phyloP scores from a whole-genome alignment of 805 yeast genomes.

The Myxozyma kluyveri region DNA sequence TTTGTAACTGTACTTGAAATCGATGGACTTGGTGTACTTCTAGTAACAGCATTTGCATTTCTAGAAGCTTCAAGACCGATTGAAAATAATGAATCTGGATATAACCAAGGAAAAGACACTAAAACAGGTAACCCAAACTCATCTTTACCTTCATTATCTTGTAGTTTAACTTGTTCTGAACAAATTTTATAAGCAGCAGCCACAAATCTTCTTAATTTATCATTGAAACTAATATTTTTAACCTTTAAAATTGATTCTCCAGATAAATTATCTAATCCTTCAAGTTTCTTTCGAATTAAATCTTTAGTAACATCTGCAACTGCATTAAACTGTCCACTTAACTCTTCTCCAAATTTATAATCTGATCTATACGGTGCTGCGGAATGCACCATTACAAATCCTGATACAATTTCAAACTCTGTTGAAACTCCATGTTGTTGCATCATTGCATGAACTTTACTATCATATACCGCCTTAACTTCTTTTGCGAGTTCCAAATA shows the following conservation, averaged over 20 bases:
- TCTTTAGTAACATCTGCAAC: not conserved
- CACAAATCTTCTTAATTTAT: not conserved
- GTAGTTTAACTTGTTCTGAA: not conserved
- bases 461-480: not conserved
- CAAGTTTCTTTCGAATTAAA: not conserved
- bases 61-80: not conserved
- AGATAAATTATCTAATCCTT: not conserved
- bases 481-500: not conserved
- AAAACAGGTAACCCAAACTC: not conserved
- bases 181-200: not conserved
- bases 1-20: not conserved
- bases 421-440: conserved; percentile 6
- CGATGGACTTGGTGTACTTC: not conserved
- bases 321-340: not conserved
- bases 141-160: not conserved
- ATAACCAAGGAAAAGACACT: conserved; percentile 3
- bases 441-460: conserved; percentile 3
- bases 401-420: conserved; percentile 4
- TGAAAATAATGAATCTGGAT: not conserved
- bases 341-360: not conserved
- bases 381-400: conserved; percentile 1
- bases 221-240: not conserved
- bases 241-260: too few species aligned
- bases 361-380: not conserved
- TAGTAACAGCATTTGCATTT: not conserved